Evolutionary conservation across 179 eudicot species (phyloP).

Genomic region (Nepenthes alata): DNA sequence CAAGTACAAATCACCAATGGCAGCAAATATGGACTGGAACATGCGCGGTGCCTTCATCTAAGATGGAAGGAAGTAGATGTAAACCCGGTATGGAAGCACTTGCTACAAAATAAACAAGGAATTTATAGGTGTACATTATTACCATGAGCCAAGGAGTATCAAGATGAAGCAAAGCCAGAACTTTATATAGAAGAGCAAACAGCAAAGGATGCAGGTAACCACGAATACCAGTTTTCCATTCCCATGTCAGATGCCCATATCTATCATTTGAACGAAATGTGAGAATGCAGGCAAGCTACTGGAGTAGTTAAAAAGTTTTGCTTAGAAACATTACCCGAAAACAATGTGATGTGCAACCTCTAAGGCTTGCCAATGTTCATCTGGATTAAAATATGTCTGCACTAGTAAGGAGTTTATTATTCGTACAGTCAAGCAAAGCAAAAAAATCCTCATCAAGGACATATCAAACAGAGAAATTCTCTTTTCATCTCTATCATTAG

Average conservation of each 20-base stretch:
- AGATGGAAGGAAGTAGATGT: conserved; percentile 5
- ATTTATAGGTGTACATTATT: background rate
- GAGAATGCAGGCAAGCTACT: background rate
- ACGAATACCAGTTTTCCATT: conserved; percentile 79
- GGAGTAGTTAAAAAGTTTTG: background rate
- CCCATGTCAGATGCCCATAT: conserved; percentile 97
- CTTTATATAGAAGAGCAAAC: conserved; percentile 72
- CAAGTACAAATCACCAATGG: conserved; percentile 83
- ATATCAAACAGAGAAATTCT: conserved; percentile 10
- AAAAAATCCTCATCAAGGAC: conserved; percentile 37
- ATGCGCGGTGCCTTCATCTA: conserved; percentile 80
- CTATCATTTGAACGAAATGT: conserved; percentile 24
- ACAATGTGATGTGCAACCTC: conserved; percentile 83
- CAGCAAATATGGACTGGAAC: conserved; percentile 66
- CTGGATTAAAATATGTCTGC: conserved; percentile 92
- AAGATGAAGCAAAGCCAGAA: conserved; percentile 56
- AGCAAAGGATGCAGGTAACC: conserved; percentile 84
- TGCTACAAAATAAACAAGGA: background rate
- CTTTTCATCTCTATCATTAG: conserved; percentile 17
- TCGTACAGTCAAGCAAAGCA: conserved; percentile 47
- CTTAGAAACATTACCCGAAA: conserved; percentile 52
- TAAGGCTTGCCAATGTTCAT: conserved; percentile 96
- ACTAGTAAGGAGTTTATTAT: conserved; percentile 59
- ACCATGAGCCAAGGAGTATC: conserved; percentile 87
- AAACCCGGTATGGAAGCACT: background rate